Percentiles rank a stretch among this genome's conserved stretches.
phyloP scores from a whole-genome alignment of 1,139 yeast genomes.

The Yamadazyma taylorii region DNA sequence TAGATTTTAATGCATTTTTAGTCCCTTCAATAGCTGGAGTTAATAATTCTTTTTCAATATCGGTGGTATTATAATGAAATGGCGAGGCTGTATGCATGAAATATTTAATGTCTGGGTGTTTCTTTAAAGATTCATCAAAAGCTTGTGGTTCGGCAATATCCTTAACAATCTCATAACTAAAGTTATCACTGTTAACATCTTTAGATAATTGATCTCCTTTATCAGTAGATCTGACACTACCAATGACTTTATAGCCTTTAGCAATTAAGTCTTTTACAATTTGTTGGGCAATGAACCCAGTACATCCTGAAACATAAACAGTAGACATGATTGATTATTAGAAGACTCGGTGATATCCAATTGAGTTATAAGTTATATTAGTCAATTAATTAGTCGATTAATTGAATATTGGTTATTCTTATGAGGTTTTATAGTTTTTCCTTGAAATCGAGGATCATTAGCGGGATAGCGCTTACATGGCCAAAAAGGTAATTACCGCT shows the following conservation, averaged over 20 bases:
- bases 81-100: conserved; percentile 52
- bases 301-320: conserved; percentile 38
- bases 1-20: conserved; percentile 23
- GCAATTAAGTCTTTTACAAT: conserved; percentile 26
- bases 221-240: conserved; percentile 54
- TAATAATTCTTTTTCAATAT: conserved; percentile 20
- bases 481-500: no score
- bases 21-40: conserved; percentile 24
- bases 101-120: conserved; percentile 49
- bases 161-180: conserved; percentile 48
- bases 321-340: conserved; percentile 10
- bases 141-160: conserved; percentile 52
- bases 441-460: no score
- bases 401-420: no score
- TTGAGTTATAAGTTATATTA: no score
- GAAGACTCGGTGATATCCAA: no score
- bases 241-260: conserved; percentile 52
- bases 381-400: no score
- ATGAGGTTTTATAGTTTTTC: no score
- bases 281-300: conserved; percentile 39
- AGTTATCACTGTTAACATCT: conserved; percentile 26
- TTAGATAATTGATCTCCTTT: conserved; percentile 47
- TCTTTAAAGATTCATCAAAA: conserved; percentile 50
- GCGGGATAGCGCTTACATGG: no score
- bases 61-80: conserved; percentile 16